Evolutionary conservation across 495 filamentous ascomycete species (phyloP).

Genomic region (Choiromyces venosus): DNA sequence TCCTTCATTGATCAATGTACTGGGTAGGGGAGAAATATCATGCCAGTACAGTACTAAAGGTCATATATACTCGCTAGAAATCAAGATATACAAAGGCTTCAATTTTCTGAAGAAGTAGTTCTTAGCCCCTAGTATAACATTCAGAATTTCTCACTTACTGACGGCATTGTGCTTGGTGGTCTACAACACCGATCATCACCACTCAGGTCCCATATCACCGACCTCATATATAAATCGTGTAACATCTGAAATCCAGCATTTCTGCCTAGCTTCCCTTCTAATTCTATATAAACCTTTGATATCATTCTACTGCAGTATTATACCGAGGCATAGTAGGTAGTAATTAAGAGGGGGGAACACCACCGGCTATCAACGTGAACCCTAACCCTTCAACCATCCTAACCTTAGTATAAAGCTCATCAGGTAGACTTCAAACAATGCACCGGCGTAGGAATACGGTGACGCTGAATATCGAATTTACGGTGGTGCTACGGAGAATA

Average conservation of each 20-base stretch:
- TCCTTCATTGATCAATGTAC: background rate
- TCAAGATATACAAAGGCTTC: background rate
- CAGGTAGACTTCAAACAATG: background rate
- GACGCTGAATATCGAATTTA: background rate
- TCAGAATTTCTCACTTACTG: background rate
- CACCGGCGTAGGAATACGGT: background rate
- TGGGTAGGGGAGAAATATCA: background rate
- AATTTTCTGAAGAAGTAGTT: background rate
- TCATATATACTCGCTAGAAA: background rate
- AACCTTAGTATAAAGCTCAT: background rate
- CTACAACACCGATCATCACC: background rate
- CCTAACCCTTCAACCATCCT: background rate
- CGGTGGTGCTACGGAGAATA: background rate
- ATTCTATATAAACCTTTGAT: background rate
- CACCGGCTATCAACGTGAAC: background rate
- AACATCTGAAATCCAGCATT: background rate
- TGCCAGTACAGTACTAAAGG: background rate
- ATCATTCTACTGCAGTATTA: background rate
- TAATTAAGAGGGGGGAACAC: background rate
- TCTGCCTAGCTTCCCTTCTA: background rate
- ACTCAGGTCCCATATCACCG: background rate
- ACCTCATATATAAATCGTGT: background rate
- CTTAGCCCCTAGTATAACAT: background rate
- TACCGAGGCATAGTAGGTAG: background rate
- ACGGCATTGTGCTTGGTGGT: background rate